Conservation (phyloP, 2,329 filamentous ascomycete species). For the Fusarium sp. region DNA sequence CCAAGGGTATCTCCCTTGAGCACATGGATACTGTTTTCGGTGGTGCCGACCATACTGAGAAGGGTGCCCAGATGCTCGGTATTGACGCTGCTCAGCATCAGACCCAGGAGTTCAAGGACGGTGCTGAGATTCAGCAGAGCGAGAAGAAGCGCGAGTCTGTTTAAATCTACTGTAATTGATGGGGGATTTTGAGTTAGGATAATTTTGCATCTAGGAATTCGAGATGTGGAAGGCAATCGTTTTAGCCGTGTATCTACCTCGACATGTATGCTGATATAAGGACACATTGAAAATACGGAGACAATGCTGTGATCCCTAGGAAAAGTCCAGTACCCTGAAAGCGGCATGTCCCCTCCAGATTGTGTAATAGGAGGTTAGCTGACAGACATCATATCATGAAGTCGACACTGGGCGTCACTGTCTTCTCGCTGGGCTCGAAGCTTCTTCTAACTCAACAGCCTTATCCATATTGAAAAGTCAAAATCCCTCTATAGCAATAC, state of each 20-base stretch:
- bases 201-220: background rate
- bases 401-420: background rate
- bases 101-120: constrained; percentile 35
- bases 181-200: background rate
- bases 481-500: background rate
- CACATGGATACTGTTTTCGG: constrained; percentile 69
- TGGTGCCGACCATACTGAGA: constrained; percentile 41
- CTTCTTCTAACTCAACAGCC: background rate
- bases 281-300: background rate
- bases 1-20: constrained; percentile 65
- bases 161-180: background rate
- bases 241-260: background rate
- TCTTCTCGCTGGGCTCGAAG: background rate
- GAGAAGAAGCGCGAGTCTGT: constrained; percentile 37
- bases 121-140: constrained; percentile 30
- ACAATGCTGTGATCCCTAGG: background rate
- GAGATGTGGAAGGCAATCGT: background rate
- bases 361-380: background rate
- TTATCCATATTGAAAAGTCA: background rate
- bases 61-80: constrained; percentile 42
- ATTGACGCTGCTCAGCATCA: constrained; percentile 7
- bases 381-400: background rate
- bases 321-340: background rate
- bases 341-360: background rate
- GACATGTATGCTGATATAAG: background rate